Base-by-base conservation (phyloP, 768 basidiomycete genomes). In the Boletus eberwhitei region DNA sequence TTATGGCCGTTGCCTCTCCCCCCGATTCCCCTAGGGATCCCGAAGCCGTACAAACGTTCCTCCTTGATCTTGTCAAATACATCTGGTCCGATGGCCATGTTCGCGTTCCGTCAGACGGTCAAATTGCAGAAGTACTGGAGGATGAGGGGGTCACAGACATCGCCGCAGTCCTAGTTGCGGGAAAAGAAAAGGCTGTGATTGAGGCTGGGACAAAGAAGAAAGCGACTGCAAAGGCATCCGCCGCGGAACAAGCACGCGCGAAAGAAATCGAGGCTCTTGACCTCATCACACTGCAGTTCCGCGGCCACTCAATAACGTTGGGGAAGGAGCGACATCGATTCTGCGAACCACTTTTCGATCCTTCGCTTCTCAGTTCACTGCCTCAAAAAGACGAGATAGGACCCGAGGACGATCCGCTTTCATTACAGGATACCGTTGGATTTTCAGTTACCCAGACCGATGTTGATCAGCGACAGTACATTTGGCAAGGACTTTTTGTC, bases 81-180 rank as follows among this genome's bases (percentile, higher is more conserved):
- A 72, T 91, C 17, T 84, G 81, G 77, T 69, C 70, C 40, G 86
- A 83, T 3, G 87, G 84, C 7, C 77, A 86, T 29, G 75, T 90
- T 55, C 88, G 86, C 48, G 83, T 90, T 8, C 85, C 88, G 7
- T 85, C 87, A 19, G 83, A 84, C 50, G 88, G 88, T 36, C 88
- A 89, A 67, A 85, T 83, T 3, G 81, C 79, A 8, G 74, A 74
- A 58, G 48, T 73, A 35, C 75, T 74, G 16, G 91, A 91, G 56
- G 91, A 93, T 52, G 93, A 93, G 58, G 93, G 90, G 4, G 75
- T 92, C 24, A 90, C 89, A 17, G 90, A 96, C 67, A 92, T 95
- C 54, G 93, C 93, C 7, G 91, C 94, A 8, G 85, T 90, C 43
- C 77, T 96, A 41, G 89, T 93, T 32, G 90, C 91, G 8, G 93